Base-by-base conservation (phyloP, 441 rosid genomes). In the Francoa sonchifolia region DNA sequence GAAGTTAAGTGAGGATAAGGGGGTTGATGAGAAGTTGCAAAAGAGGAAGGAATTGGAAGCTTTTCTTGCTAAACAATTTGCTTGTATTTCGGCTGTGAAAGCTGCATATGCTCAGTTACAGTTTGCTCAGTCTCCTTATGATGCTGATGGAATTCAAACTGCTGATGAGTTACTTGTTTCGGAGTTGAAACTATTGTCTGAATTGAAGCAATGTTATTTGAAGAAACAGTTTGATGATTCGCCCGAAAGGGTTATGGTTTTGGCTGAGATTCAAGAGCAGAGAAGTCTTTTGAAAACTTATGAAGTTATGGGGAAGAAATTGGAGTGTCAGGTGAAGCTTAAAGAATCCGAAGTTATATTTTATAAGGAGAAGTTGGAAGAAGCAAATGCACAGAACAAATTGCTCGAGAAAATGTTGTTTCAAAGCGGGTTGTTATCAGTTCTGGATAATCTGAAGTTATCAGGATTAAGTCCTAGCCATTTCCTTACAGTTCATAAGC, bases 21-120 rank as follows among this genome's bases (percentile, higher is more conserved):
- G n/a, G n/a, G n/a, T n/a, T 0, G 77, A 73, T 19, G 65, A 73
- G 17, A 69, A 63, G 43, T 36, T 29, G 39, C 65, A 61, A 59
- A 54, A 55, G 19, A 41, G 57, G 32, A 10, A 67, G 12, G 70
- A 77, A 19, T 18, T 72, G 59, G 84, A 84, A 59, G 88, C 85
- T 3, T 69, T 73, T 57, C 61, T 74, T 7, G 86, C 92, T 0
- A 82, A 69, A 54, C 44, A 79, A 14, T 89, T 89, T 45, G 88
- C 95, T 5, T 52, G 74, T 13, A 42, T 77, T 42, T 79, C 97
- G 0, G 63, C 84, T 0, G 54, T 76, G 7, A 89, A 89, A 57
- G 76, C 97, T 0, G 66, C 71, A 0, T 89, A 89, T 52, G 85
- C 87, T 3, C 92, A 81, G 61, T 39, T 89, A 39, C 97, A 89